Base-by-base conservation (phyloP, 179 eudicot species). In the Patellifolia procumbens region DNA sequence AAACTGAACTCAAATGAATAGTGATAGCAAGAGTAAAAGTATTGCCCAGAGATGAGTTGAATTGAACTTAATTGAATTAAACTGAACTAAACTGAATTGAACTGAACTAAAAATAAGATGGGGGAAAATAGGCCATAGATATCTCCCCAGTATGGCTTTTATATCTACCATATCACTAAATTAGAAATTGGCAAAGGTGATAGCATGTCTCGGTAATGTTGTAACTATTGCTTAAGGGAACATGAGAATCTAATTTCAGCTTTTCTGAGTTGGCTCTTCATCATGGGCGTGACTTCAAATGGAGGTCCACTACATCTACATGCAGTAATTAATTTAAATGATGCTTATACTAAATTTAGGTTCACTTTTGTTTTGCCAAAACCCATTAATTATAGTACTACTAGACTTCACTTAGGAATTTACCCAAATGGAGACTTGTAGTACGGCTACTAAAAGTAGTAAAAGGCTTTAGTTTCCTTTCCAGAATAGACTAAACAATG, bases 391-490 rank as follows among this genome's bases (percentile, higher is more conserved):
- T 9, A 2, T 2, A 29, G 10, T 34, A 29, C 12, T 32, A 53
- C n/a, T 53, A 53, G 22, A 55, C 49, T 26, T 35, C 28, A 12
- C 45, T 53, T 52, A 22, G 75, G 64, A 72, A 22, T 72, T 59
- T 72, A 4, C 49, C 75, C 24, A 72, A 72, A 52, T n/a, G n/a
- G n/a, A n/a, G n/a, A n/a, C n/a, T 37, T 64, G 68, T 55, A 55
- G 1, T 64, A 42, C 7, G 19, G 22, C 17, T 39, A n/a, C 70
- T 43, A 39, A n/a, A 66, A 66, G 51, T 34, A 66, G 70, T 66
- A 39, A 66, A 66, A 22, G 26, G 17, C 62, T 58, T 13, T 58
- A 58, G 32, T 58, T 58, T 13, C 62, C 62, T 58, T 58, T 58
- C 1, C 28, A 15, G 62, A 29, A 58, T 10, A 17, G 32, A 58